phyloP scores from a whole-genome alignment of 352 stramenopile genomes.

The Pythium aristosporum region DNA sequence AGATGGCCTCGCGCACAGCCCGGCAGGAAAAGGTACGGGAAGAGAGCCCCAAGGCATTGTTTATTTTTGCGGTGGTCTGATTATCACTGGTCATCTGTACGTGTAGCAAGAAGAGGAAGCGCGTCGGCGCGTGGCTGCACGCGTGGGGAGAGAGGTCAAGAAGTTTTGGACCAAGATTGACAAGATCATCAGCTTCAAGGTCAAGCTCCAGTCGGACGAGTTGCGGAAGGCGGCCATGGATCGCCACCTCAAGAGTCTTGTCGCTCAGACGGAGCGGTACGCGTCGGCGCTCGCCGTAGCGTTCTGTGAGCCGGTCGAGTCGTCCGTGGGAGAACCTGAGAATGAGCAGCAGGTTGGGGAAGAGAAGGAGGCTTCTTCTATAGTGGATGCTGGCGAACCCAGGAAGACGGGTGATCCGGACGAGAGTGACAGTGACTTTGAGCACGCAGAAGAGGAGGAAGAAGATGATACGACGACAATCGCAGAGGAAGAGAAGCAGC shows the following conservation, averaged over 20 bases:
- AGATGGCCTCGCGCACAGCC: slow-evolving; percentile 32
- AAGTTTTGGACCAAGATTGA: slow-evolving; percentile 98
- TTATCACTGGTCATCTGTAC: not conserved
- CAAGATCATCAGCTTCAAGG: slow-evolving; percentile 97
- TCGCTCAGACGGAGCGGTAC: slow-evolving; percentile 97
- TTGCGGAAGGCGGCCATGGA: slow-evolving; percentile 93
- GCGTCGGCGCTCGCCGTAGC: slow-evolving; percentile 75
- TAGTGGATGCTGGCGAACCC: not conserved
- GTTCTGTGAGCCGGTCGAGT: slow-evolving; percentile 34
- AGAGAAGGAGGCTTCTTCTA: not conserved
- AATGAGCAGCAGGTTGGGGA: slow-evolving; percentile 6
- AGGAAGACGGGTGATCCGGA: not conserved
- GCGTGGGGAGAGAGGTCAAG: slow-evolving; percentile 88
- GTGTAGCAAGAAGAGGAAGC: slow-evolving; percentile 39
- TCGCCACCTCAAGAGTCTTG: slow-evolving; percentile 92
- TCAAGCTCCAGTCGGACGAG: slow-evolving; percentile 92
- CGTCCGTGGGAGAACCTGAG: not conserved
- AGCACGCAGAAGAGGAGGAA: slow-evolving; percentile 28
- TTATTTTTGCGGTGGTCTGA: too few relatives aligned
- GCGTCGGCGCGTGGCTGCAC: slow-evolving; percentile 57
- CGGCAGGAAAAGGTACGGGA: slow-evolving; percentile 39
- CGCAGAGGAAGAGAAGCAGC: slow-evolving; percentile 22
- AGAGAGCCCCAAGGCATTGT: not conserved
- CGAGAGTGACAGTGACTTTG: slow-evolving; percentile 24
- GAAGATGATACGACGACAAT: slow-evolving; percentile 53